Evolutionary conservation across 1,284 basidiomycete genomes (phyloP).

Genomic region (Vanrija pseudolonga): DNA sequence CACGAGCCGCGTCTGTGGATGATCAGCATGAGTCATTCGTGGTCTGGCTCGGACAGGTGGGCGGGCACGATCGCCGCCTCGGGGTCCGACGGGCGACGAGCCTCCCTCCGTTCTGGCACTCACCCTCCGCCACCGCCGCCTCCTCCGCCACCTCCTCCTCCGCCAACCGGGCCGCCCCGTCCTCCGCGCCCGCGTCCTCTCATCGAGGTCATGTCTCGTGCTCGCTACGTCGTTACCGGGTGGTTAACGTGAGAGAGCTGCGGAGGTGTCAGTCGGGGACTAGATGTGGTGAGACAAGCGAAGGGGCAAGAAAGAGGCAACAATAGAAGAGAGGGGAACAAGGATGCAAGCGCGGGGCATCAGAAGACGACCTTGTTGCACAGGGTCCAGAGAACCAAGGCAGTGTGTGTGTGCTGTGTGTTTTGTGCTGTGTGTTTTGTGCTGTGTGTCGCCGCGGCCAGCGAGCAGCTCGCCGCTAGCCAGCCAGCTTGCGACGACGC

Average conservation of each 20-base stretch:
- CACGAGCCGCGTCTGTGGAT: constrained; percentile 34
- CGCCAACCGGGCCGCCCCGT: constrained; percentile 11
- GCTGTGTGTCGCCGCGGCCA: too few species aligned
- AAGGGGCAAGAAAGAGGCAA: background rate
- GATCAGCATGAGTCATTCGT: constrained; percentile 2
- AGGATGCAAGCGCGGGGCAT: too few species aligned
- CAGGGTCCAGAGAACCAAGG: too few species aligned
- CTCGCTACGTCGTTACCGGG: background rate
- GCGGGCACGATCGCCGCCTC: constrained; percentile 2
- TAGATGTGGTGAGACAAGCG: background rate
- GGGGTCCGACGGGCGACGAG: too few species aligned
- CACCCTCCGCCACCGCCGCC: background rate
- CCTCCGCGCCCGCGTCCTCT: constrained; percentile 20
- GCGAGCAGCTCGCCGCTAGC: too few species aligned
- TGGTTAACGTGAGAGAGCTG: background rate
- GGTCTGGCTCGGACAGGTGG: too few species aligned
- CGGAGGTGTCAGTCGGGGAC: background rate
- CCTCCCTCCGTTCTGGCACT: too few species aligned
- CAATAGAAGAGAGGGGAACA: too few species aligned
- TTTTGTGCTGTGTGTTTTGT: too few species aligned
- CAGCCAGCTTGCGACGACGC: too few species aligned
- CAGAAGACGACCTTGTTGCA: too few species aligned
- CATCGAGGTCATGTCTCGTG: constrained; percentile 17
- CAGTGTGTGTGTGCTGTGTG: too few species aligned
- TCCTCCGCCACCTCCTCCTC: background rate